phyloP scores from a whole-genome alignment of 2,329 filamentous ascomycete genomes.

The Cladobotryum protrusum region DNA sequence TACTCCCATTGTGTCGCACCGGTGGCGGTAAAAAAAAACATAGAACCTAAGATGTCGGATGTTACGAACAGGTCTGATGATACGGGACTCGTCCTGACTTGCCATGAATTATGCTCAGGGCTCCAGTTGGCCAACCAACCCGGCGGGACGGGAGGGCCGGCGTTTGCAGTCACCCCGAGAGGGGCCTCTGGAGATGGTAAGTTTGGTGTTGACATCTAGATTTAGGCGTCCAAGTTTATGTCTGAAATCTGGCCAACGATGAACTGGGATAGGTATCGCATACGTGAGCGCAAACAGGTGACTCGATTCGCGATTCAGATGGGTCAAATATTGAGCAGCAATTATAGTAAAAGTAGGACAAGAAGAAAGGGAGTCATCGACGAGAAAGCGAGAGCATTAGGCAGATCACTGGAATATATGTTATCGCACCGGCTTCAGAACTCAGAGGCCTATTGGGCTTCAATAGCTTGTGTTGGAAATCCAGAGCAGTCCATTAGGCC shows the following conservation, averaged over 20 bases:
- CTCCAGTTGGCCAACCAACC: constrained; percentile 5
- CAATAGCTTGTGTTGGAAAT: too few species aligned
- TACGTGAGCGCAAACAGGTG: not conserved
- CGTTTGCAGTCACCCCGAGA: not conserved
- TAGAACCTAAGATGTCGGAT: not conserved
- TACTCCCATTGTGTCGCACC: constrained; percentile 4
- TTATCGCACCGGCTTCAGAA: not conserved
- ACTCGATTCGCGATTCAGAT: not conserved
- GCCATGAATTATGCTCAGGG: constrained; percentile 1
- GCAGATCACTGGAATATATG: not conserved
- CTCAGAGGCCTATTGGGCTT: not conserved
- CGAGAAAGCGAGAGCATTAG: not conserved
- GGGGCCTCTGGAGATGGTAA: not conserved
- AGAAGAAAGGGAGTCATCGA: not conserved
- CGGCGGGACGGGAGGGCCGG: not conserved
- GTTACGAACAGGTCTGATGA: not conserved
- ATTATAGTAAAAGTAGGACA: not conserved
- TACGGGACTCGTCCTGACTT: not conserved
- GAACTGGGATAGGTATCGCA: not conserved
- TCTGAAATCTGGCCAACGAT: not conserved
- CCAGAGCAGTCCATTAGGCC: too few species aligned
- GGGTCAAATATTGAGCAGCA: not conserved
- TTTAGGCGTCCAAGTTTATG: not conserved
- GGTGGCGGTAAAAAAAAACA: not conserved
- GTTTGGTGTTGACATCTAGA: not conserved